phyloP scores from a whole-genome alignment of 441 rosid genomes.

The Brassica hybrid region DNA sequence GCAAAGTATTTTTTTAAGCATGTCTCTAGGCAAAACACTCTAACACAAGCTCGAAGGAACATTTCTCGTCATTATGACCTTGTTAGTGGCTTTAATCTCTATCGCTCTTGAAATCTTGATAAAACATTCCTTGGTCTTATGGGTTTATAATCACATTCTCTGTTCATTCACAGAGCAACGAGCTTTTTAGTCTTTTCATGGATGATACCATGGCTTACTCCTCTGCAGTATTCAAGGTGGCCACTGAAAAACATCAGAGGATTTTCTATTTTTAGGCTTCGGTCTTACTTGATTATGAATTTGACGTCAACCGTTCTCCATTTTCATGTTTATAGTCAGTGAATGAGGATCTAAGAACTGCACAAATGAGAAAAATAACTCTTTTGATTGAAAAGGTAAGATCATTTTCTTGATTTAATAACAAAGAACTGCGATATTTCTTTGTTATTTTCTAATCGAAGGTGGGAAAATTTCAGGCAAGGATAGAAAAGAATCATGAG shows the following conservation, averaged over 20 bases:
- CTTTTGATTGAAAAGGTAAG: conserved; percentile 50
- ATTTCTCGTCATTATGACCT: conserved; percentile 85
- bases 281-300: neutral
- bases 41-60: conserved; percentile 90
- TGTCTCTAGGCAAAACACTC: conserved; percentile 66
- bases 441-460: neutral
- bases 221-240: neutral
- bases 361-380: conserved; percentile 3
- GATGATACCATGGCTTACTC: conserved; percentile 4
- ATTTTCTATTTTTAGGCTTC: neutral
- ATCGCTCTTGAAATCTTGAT: neutral
- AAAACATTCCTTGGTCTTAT: neutral
- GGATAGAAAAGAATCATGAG: neutral
- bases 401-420: conserved; percentile 7
- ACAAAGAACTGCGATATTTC: neutral
- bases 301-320: neutral
- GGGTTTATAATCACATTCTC: neutral
- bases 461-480: conserved; percentile 42
- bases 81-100: conserved; percentile 43
- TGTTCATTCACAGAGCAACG: conserved; percentile 62
- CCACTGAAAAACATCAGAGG: conserved; percentile 53
- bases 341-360: neutral
- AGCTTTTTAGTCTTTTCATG: conserved; percentile 55
- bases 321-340: neutral
- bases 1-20: conserved; percentile 76